Base-by-base conservation (phyloP, 2,329 filamentous ascomycete species). In the Magnaporthiopsis poae region DNA sequence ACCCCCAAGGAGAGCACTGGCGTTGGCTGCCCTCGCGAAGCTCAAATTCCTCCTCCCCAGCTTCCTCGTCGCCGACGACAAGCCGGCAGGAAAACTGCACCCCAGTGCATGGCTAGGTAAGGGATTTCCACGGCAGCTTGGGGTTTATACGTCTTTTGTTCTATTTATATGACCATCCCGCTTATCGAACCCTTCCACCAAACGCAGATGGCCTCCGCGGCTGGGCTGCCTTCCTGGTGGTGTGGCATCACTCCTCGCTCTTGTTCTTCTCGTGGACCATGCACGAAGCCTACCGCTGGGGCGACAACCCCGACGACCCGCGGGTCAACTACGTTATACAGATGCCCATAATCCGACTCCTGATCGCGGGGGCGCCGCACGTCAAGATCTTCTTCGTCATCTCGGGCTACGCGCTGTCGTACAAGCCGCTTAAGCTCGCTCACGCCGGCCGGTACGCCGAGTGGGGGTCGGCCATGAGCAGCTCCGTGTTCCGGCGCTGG, bases 211-310 rank as follows among this genome's bases (percentile, higher is more conserved):
- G 83, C 8, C 75, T 86, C 25, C 76, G 84, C 70, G 84, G 84
- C 8, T 80, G 84, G 65, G 82, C 84, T 4, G 82, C 84, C 3
- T 77, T 86, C 46, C 73, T 85, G 52, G 84, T 86, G 7, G 85
- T 85, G 68, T 76, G 79, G 67, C 80, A 82, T 64, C 81, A 84
- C 73, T 70, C 72, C 39, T 73, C 72, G 9, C 69, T 76, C 13
- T 62, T 75, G 9, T 75, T 69, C 68, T 75, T 75, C 68, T 67
- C 71, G 0, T 73, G 71, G 73, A 63, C 66, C 46, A 66, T 76
- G 33, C 72, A 76, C 68, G 62, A 69, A 3, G 75, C 72, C 59
- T 76, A 72, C 68, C 67, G 64, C 67, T 70, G 63, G 65, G 65
- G 64, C 21, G 63, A 67, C 36, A 67, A 68, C 61, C 56, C 65